A percentile compares a stretch with the other conserved stretches of the same genome.
These are phyloP conservation scores for Cyberlindnera nakhonratchasimensis DNA, from an alignment of 805 yeast genomes.

Conservation along the genomic window DNA sequence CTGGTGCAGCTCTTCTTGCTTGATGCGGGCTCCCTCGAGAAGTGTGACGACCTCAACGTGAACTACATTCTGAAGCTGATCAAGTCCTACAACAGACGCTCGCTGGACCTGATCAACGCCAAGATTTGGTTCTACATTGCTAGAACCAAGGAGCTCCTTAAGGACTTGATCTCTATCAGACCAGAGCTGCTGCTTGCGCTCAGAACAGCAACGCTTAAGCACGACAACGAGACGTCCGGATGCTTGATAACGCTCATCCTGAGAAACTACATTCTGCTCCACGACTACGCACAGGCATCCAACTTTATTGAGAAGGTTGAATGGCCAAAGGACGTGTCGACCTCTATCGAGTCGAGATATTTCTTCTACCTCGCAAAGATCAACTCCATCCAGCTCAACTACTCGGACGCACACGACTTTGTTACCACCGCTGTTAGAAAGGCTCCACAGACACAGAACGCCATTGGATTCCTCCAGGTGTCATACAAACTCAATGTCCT, in stretches of 20 bases:
- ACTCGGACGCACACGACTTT: conserved; percentile 84
- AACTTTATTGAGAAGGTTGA: conserved; percentile 85
- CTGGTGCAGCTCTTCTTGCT: conserved; percentile 73
- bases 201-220: conserved; percentile 87
- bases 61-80: conserved; percentile 46
- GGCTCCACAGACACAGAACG: conserved; percentile 85
- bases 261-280: conserved; percentile 71
- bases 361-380: conserved; percentile 89
- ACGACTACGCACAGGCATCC: conserved; percentile 83
- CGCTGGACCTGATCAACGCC: conserved; percentile 82
- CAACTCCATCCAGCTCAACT: conserved; percentile 87
- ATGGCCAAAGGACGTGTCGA: conserved; percentile 82
- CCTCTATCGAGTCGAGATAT: conserved; percentile 88
- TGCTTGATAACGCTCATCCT: conserved; percentile 79
- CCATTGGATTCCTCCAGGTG: conserved; percentile 83
- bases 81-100: conserved; percentile 68
- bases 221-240: conserved; percentile 89
- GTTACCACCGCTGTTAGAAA: conserved; percentile 94
- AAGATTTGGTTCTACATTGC: conserved; percentile 91
- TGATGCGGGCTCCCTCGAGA: conserved; percentile 51
- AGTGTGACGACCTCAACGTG: conserved; percentile 51
- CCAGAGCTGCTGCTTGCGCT: conserved; percentile 68
- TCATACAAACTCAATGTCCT: conserved; percentile 85
- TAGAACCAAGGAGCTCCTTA: conserved; percentile 66
- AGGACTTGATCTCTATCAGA: conserved; percentile 55